Base-by-base conservation (phyloP, 805 yeast genomes). In the Hanseniaspora clermontiae region DNA sequence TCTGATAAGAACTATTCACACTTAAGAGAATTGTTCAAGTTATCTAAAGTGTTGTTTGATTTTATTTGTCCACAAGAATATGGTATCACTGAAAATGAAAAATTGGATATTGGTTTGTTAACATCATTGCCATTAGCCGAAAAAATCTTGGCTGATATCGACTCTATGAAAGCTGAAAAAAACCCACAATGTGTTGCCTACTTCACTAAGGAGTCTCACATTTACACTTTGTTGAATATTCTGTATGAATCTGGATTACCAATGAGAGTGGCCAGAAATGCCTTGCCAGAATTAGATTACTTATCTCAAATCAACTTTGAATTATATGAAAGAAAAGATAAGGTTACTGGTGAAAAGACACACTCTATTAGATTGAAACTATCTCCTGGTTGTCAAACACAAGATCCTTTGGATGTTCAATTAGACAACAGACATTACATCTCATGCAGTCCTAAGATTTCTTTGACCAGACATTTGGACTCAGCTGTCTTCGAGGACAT, bases 11-110 rank as follows among this genome's bases (percentile, higher is more conserved):
- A 84, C 54, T 90, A 78, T 68, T 84, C 84, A 36, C 78, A 87
- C 60, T 75, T 93, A 58, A 76, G 97, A 61, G 98, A 93, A 67
- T 76, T 93, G 53, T 93, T 90, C 67, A 76, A 91, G 60, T 75
- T 93, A 57, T 87, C 96, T 0, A 95, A 93, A 68, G 96, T 93
- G 7, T 72, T 93, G 60, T 93, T 93, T 72, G 99, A 93, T 70
- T 93, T 91, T 66, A 89, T 93, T 50, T 93, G 97, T 70, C 99
- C 99, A 10, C 97, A 93, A 69, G 99, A 93, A 67, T 93, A 93
- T 67, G 99, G 99, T 60, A 93, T 93, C 63, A 88, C 90, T 61
- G 95, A 89, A 65, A 83, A 84, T 64, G 98, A 93, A 69, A 93
- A 93, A 66, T 77, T 93, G 59, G 99, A 93, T 67, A 93, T 93